Conservation (phyloP, 805 yeast genomes). For the Wickerhamiella occidentalis region DNA sequence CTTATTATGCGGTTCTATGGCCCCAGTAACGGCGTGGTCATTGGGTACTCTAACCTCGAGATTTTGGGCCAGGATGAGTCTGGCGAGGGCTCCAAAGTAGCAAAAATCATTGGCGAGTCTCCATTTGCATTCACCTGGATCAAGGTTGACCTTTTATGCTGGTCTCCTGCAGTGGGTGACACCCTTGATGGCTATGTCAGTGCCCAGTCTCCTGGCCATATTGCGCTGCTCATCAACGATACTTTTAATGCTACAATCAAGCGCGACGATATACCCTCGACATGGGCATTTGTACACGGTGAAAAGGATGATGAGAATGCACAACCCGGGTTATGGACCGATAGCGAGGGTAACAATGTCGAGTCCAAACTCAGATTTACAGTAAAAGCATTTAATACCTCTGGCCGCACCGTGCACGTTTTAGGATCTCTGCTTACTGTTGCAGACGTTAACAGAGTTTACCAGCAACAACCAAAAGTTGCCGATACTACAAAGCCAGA, state of each 20-base stretch:
- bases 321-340: conserved; percentile 76
- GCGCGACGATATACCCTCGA: conserved; percentile 69
- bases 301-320: conserved; percentile 35
- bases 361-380: conserved; percentile 76
- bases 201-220: conserved; percentile 90
- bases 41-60: conserved; percentile 60
- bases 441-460: conserved; percentile 2
- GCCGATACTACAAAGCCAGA: background rate
- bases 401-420: conserved; percentile 72
- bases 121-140: conserved; percentile 89
- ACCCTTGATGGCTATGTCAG: conserved; percentile 73
- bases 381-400: conserved; percentile 44
- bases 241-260: conserved; percentile 90
- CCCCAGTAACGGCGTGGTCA: conserved; percentile 67
- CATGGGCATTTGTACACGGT: conserved; percentile 74
- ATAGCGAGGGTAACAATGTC: conserved; percentile 55
- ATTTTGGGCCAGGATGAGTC: conserved; percentile 37
- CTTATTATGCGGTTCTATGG: conserved; percentile 71
- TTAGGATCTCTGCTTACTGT: conserved; percentile 52
- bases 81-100: conserved; percentile 34
- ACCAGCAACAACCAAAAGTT: conserved; percentile 13
- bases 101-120: conserved; percentile 60
- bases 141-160: conserved; percentile 64
- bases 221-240: conserved; percentile 82
- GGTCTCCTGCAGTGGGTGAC: conserved; percentile 90